Evolutionary conservation across 2,329 filamentous ascomycete species (phyloP), one percentile per base, ranked within the genome.

Genomic region (Fusarium sulawesiense): DNA sequence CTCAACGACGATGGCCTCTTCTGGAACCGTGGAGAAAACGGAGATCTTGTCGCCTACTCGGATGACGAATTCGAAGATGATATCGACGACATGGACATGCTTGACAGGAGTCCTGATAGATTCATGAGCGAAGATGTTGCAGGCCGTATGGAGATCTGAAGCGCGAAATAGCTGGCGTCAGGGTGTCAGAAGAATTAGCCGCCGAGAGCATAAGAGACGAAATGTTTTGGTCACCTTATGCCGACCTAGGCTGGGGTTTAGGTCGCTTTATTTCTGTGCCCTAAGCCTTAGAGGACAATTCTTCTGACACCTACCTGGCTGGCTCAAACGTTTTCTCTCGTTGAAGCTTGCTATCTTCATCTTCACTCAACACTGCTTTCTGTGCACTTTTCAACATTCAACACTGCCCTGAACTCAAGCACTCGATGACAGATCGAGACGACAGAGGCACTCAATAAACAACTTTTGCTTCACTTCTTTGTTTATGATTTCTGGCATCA

Each of bases 91-190:
- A 80, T 81, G 46, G 80, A 79, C 12, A 78, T 78, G 56, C 71
- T 78, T n/a, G 76, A 78, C n/a, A 80, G 79, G 60, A 80, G 81
- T 45, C 81, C 82, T 10, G 81, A 87, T 46, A 83, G 88, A 42
- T 84, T 85, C 30, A 84, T 89, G 77, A 90, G 88, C 70, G 88
- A 91, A 77, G 89, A 91, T 66, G 83, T 91, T 48, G 88, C 87
- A 30, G 84, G 84, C 6, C 82, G 83, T 21, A 90, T 91, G 87
- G 89, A 91, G 74, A 86, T 91, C 71, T 88, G 84, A 78, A 69
- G 57, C 58, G 46, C 18, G 34, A 37, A 30, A 25, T 29, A 11
- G 29, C 29, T 27, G 27, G 27, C 27, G 27, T 27, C 27, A 27
- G 27, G 27, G 10, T 27, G 27, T 27, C 10, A 11, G 10, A 27